These are phyloP conservation scores for Sugiyamaella floridensis DNA, from an alignment of 805 yeast genomes.

Conservation along the genomic window DNA sequence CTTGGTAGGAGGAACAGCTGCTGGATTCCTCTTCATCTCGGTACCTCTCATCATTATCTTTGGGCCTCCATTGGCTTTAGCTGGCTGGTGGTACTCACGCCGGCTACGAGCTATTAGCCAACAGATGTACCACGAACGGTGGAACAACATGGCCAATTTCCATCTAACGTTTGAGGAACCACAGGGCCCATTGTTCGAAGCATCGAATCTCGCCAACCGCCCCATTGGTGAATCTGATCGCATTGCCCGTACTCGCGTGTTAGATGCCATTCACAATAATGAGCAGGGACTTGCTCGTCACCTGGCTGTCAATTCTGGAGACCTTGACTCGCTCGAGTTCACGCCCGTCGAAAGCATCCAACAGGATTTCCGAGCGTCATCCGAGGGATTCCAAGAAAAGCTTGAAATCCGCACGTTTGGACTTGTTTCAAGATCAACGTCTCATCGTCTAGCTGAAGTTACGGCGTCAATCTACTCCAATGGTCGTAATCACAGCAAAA, in stretches of 20 bases:
- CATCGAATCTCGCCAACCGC: background rate
- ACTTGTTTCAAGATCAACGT: conserved; percentile 7
- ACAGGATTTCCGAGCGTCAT: conserved; percentile 20
- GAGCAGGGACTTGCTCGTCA: conserved; percentile 15
- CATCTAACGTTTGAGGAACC: conserved; percentile 15
- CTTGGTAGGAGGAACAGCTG: conserved; percentile 16
- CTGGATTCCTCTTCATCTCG: conserved; percentile 17
- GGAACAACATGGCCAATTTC: conserved; percentile 20
- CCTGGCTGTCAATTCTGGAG: conserved; percentile 8
- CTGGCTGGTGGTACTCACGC: conserved; percentile 12
- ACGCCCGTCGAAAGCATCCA: conserved; percentile 18
- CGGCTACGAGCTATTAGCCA: conserved; percentile 7
- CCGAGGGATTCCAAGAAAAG: conserved; percentile 17
- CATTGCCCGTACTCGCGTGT: conserved; percentile 14
- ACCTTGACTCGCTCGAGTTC: conserved; percentile 8
- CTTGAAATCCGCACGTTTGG: conserved; percentile 19
- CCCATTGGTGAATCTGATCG: conserved; percentile 6
- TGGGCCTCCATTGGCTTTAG: conserved; percentile 20
- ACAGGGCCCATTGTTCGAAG: background rate
- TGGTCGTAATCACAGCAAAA: conserved; percentile 8
- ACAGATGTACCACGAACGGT: conserved; percentile 18
- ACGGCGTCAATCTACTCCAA: conserved; percentile 9
- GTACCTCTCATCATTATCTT: conserved; percentile 17
- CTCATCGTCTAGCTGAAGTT: conserved; percentile 15
- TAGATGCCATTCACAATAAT: conserved; percentile 14